These are phyloP conservation scores for Leccinum aurantiacum DNA, from an alignment of 768 basidiomycete species.

Conservation along the genomic window DNA sequence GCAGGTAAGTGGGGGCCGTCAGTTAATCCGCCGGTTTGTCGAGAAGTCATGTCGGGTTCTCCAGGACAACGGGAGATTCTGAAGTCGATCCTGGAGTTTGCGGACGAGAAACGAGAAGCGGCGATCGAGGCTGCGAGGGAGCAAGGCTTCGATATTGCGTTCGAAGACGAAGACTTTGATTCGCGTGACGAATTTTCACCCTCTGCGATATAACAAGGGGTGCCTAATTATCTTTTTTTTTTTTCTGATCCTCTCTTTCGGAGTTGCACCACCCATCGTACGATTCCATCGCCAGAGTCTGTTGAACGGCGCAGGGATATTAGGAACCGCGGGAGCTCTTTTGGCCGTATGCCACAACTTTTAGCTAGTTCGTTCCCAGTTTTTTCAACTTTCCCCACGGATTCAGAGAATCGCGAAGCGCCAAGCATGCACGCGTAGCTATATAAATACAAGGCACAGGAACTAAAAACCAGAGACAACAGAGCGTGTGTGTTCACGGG, in stretches of 20 bases:
- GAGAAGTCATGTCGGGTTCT: not conserved
- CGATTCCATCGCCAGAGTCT: too few species aligned
- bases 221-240: not conserved
- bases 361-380: too few species aligned
- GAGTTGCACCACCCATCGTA: not conserved
- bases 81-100: slow-evolving; percentile 50
- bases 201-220: too few species aligned
- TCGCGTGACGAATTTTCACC: not conserved
- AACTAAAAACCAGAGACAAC: not conserved
- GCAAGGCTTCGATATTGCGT: slow-evolving; percentile 53
- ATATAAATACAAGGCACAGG: not conserved
- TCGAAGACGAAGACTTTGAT: slow-evolving; percentile 36
- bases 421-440: not conserved
- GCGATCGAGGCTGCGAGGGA: slow-evolving; percentile 50
- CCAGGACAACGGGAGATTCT: slow-evolving; percentile 63
- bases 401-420: not conserved
- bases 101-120: slow-evolving; percentile 44
- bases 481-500: not conserved
- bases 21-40: too few species aligned
- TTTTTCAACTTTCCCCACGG: not conserved
- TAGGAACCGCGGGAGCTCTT: too few species aligned
- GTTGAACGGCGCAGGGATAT: too few species aligned
- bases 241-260: not conserved
- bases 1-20: slow-evolving; percentile 44
- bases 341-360: not conserved